Evolutionary conservation across 2,329 filamentous ascomycete species (phyloP).

Genomic region (Whalleya microplaca): DNA sequence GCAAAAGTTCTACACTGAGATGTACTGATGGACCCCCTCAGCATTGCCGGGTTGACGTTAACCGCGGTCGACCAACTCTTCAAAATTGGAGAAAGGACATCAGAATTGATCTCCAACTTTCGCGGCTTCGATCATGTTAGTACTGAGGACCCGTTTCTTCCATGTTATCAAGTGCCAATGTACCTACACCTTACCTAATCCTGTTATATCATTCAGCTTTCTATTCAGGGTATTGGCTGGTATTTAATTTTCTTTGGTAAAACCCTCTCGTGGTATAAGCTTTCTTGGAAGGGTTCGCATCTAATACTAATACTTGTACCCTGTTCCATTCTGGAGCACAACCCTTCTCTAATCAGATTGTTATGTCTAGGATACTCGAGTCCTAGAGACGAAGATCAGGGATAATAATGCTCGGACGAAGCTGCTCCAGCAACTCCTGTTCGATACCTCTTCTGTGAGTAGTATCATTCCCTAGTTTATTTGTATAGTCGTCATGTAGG

Average conservation of each 20-base stretch:
- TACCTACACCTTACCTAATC: neutral
- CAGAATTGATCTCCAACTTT: slow-evolving; percentile 13
- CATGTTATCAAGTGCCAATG: neutral
- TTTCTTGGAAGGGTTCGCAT: neutral
- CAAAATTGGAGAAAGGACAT: slow-evolving; percentile 13
- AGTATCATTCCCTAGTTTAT: neutral
- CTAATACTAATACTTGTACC: no score
- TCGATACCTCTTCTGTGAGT: slow-evolving; percentile 9
- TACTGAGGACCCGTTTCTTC: no score
- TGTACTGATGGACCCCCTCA: slow-evolving; percentile 4
- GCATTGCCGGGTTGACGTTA: slow-evolving; percentile 5
- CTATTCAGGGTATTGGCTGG: no score
- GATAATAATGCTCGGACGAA: slow-evolving; percentile 8
- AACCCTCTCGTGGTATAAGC: no score
- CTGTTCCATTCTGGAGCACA: no score
- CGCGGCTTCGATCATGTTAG: slow-evolving; percentile 14
- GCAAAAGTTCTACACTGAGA: neutral
- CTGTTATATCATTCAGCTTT: no score
- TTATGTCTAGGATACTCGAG: slow-evolving; percentile 4
- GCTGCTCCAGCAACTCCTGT: slow-evolving; percentile 9
- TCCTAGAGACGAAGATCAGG: slow-evolving; percentile 10
- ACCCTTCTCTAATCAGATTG: no score
- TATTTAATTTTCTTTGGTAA: no score
- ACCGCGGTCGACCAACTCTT: slow-evolving; percentile 4
- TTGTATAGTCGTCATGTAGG: neutral